These are phyloP conservation scores for Magnaporthiopsis incrustans DNA, from an alignment of 2,329 filamentous ascomycete genomes.

Conservation along the genomic window DNA sequence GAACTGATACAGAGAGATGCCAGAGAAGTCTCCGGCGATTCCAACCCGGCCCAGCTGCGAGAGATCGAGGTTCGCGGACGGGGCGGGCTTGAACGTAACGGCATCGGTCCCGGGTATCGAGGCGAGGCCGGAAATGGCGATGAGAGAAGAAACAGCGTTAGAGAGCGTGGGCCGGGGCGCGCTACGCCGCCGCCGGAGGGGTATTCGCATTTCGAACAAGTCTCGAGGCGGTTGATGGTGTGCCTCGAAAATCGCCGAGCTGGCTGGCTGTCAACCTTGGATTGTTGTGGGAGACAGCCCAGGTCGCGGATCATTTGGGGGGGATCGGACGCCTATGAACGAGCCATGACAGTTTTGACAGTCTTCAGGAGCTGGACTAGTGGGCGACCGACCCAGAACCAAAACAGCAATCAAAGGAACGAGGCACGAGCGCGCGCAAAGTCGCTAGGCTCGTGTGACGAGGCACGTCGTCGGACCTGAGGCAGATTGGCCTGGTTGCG, in stretches of 20 bases:
- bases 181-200: slow-evolving; percentile 33
- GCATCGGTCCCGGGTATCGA: slow-evolving; percentile 33
- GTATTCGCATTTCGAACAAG: slow-evolving; percentile 37
- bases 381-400: neutral
- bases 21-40: slow-evolving; percentile 81
- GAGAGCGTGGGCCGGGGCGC: slow-evolving; percentile 26
- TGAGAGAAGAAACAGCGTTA: slow-evolving; percentile 14
- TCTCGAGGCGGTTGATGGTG: slow-evolving; percentile 1
- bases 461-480: neutral
- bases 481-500: no score
- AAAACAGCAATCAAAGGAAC: neutral
- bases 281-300: neutral
- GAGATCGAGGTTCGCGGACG: slow-evolving; percentile 69
- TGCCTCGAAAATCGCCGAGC: slow-evolving; percentile 3
- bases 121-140: slow-evolving; percentile 33
- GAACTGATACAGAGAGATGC: slow-evolving; percentile 84
- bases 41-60: slow-evolving; percentile 72
- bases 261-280: neutral
- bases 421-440: neutral
- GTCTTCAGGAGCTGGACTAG: neutral
- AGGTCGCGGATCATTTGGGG: slow-evolving; percentile 4
- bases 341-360: slow-evolving; percentile 4
- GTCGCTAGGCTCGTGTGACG: neutral
- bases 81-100: slow-evolving; percentile 52
- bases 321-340: slow-evolving; percentile 3